Conservation (phyloP, 2,329 filamentous ascomycete genomes). For the Penicillium sp. region DNA sequence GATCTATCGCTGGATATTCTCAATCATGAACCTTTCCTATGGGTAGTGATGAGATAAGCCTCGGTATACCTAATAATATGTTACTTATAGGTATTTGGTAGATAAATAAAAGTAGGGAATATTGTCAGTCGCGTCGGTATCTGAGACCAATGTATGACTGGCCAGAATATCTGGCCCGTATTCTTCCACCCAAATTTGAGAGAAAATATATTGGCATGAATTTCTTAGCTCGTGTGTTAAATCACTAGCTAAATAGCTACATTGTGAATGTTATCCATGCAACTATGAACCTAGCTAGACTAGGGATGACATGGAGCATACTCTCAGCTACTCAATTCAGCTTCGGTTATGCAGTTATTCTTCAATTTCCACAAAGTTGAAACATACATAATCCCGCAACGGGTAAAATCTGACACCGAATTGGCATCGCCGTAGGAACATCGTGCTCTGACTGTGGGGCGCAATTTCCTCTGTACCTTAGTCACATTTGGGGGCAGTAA, state of each 20-base stretch:
- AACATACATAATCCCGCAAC: neutral
- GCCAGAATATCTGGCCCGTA: constrained; percentile 12
- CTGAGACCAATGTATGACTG: constrained; percentile 15
- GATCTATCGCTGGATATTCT: no score
- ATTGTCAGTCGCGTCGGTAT: constrained; percentile 9
- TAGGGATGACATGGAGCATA: neutral
- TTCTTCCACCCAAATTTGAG: constrained; percentile 14
- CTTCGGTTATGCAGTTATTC: neutral
- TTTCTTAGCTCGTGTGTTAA: neutral
- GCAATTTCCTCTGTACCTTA: neutral
- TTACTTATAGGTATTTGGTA: no score
- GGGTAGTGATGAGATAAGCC: no score
- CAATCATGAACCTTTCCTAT: no score
- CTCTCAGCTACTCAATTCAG: neutral
- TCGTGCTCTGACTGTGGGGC: neutral
- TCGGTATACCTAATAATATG: no score
- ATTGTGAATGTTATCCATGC: neutral
- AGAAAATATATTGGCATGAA: constrained; percentile 1
- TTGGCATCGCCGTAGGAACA: neutral
- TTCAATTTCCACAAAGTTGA: neutral
- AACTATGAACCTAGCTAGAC: no score
- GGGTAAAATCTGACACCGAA: neutral
- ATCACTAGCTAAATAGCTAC: neutral
- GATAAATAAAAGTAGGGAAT: no score
- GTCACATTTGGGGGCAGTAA: neutral